These are phyloP conservation scores for Lepiota subincarnata DNA, from an alignment of 768 basidiomycete genomes.

Conservation along the genomic window DNA sequence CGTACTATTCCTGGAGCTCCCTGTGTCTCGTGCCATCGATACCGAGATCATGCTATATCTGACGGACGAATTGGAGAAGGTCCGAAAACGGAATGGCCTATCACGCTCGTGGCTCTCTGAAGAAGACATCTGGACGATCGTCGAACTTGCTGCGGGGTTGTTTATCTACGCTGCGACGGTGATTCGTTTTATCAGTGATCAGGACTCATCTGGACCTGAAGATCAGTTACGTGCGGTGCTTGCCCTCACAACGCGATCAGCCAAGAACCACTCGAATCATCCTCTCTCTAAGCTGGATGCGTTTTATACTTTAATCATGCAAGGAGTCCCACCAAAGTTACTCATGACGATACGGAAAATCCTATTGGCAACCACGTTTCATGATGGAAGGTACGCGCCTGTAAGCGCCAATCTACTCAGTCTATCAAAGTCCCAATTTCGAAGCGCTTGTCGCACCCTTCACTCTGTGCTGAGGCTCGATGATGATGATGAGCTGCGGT, in stretches of 20 bases:
- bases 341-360: background rate
- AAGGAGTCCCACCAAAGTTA: background rate
- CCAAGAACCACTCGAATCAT: background rate
- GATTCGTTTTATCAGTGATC: background rate
- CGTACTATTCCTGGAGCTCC: background rate
- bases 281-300: background rate
- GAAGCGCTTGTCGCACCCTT: background rate
- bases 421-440: background rate
- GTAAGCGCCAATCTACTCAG: background rate
- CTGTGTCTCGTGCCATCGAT: background rate
- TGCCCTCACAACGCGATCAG: too few relatives aligned
- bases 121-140: background rate
- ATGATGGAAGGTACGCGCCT: background rate
- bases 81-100: background rate
- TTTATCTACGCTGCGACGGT: background rate
- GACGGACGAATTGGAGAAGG: background rate
- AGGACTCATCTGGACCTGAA: background rate
- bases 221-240: background rate
- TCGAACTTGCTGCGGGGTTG: background rate
- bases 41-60: background rate
- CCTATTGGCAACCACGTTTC: background rate
- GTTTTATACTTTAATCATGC: background rate
- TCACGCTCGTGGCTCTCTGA: background rate
- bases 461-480: background rate
- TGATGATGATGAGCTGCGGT: too few relatives aligned